Conservation (phyloP, 2,329 filamentous ascomycete species). For the Nectriaceae sp. region DNA sequence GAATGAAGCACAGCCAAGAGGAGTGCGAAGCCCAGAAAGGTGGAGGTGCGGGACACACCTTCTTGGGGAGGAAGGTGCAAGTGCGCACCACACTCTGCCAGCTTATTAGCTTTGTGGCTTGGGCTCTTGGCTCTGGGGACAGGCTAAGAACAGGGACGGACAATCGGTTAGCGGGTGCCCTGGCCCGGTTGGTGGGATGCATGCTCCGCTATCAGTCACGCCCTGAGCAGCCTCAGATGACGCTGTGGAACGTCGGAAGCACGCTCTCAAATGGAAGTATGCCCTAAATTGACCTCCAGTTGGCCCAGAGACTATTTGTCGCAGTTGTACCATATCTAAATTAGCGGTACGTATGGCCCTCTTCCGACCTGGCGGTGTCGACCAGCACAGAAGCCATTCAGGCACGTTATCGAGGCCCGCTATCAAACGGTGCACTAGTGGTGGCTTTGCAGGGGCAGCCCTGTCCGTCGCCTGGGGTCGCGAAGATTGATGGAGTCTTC, state of each 20-base stretch:
- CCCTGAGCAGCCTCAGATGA: not conserved
- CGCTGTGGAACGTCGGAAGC: not conserved
- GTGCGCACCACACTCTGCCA: not conserved
- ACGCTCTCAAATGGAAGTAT: not conserved
- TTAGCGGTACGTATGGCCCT: too few species aligned
- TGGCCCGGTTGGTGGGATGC: not conserved
- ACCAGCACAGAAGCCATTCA: too few species aligned
- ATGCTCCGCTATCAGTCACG: not conserved
- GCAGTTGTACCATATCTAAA: not conserved
- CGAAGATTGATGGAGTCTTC: too few species aligned
- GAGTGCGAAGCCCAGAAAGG: slow-evolving; percentile 2
- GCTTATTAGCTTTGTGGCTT: not conserved
- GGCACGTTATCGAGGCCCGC: too few species aligned
- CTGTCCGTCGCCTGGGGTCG: too few species aligned
- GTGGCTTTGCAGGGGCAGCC: too few species aligned
- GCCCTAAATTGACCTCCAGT: not conserved
- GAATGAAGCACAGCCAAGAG: slow-evolving; percentile 2
- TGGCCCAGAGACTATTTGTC: not conserved
- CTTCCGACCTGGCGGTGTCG: too few species aligned
- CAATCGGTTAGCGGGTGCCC: too few species aligned
- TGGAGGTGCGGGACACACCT: not conserved
- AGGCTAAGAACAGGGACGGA: slow-evolving; percentile 18
- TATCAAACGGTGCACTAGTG: too few species aligned
- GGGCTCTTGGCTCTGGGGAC: not conserved
- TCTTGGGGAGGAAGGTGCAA: not conserved